These are phyloP conservation scores for Oropetium thomaeum DNA, from an alignment of 176 grass and related monocot species.

Conservation along the genomic window DNA sequence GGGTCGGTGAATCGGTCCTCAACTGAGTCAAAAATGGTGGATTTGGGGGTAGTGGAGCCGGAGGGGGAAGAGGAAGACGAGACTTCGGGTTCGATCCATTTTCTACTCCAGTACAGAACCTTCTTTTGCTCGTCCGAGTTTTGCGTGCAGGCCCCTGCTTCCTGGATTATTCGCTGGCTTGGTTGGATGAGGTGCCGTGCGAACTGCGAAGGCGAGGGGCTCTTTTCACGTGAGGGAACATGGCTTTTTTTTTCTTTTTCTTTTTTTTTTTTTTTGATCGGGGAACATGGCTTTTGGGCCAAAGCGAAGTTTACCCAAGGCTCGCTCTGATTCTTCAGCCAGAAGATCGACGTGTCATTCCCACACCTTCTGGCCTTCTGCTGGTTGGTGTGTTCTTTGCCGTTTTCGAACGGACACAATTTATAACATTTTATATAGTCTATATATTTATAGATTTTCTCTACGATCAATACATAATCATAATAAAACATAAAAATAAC, in stretches of 20 bases:
- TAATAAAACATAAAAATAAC: too few species aligned
- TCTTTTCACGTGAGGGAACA: slow-evolving; percentile 21
- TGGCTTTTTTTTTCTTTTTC: background rate
- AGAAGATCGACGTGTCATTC: too few species aligned
- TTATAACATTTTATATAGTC: too few species aligned
- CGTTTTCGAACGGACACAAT: too few species aligned
- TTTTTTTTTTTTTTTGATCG: too few species aligned
- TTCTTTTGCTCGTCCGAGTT: background rate
- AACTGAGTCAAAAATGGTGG: slow-evolving; percentile 1
- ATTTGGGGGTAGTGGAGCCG: slow-evolving; percentile 17
- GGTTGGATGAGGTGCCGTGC: slow-evolving; percentile 21
- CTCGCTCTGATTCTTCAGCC: too few species aligned
- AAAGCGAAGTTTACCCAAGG: too few species aligned
- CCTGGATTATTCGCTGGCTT: background rate
- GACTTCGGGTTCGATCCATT: slow-evolving; percentile 29
- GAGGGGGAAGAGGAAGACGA: background rate
- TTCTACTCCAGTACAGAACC: slow-evolving; percentile 33
- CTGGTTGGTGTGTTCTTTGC: too few species aligned
- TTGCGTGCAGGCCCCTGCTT: background rate
- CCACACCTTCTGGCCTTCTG: too few species aligned
- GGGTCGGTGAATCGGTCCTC: background rate
- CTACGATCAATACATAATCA: too few species aligned
- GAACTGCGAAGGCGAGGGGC: background rate
- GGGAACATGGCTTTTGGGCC: too few species aligned
- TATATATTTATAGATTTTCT: too few species aligned